Conservation (phyloP, 345 rosid species). For the Crucihimalaya himalaica region DNA sequence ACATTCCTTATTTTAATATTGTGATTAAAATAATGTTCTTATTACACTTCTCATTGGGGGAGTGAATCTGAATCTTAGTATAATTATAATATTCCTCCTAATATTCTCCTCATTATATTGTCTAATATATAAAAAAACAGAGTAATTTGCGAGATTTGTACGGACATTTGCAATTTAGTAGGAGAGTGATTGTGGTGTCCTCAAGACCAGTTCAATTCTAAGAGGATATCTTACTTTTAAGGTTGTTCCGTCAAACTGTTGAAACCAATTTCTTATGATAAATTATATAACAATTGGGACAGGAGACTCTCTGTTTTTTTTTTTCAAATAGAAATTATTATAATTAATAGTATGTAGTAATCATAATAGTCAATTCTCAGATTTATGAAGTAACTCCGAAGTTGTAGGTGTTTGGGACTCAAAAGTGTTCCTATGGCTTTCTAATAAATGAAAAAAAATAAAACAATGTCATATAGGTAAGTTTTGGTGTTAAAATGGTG, state of each 20-base stretch:
- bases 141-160: conserved; percentile 16
- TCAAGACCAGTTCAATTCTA: conserved; percentile 23
- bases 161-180: not conserved
- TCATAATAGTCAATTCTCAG: not conserved
- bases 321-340: not conserved
- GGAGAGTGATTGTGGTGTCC: conserved; percentile 7
- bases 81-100: not conserved
- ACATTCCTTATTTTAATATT: not conserved
- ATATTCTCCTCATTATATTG: not conserved
- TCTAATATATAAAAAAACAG: not conserved
- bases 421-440: not conserved
- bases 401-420: not conserved
- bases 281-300: not conserved
- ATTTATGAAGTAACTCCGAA: not conserved
- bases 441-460: not conserved
- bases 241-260: conserved; percentile 14
- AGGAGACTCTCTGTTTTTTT: not conserved
- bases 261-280: not conserved
- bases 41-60: not conserved
- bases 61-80: not conserved
- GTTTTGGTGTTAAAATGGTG: conserved; percentile 56
- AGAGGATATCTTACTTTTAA: not conserved
- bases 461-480: conserved; percentile 1
- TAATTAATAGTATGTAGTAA: not conserved
- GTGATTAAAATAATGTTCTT: not conserved